A percentile compares a stretch with the other conserved stretches of the same genome.
phyloP scores from a whole-genome alignment of 805 yeast species.

The Maudiozyma serrabonitensis region DNA sequence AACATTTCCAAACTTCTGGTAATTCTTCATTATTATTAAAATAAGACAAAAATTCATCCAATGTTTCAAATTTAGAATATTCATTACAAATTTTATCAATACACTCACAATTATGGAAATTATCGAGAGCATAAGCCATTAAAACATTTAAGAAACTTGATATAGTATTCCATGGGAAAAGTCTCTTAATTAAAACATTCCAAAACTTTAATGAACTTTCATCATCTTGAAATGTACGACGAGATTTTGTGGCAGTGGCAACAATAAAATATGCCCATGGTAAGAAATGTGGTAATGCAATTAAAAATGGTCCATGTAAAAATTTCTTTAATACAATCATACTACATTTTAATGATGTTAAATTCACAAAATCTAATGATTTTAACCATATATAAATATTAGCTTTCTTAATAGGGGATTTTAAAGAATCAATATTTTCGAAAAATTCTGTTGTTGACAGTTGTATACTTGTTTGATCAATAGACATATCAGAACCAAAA shows the following conservation, averaged over 20 bases:
- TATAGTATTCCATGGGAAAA: constrained; percentile 62
- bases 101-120: constrained; percentile 11
- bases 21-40: constrained; percentile 52
- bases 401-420: constrained; percentile 18
- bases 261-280: constrained; percentile 70
- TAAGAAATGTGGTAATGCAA: constrained; percentile 62
- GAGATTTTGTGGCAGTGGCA: constrained; percentile 49
- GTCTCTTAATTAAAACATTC: constrained; percentile 33
- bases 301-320: constrained; percentile 54
- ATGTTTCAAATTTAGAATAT: constrained; percentile 14
- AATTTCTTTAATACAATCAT: constrained; percentile 59
- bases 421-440: constrained; percentile 22
- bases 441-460: constrained; percentile 7
- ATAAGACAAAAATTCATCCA: constrained; percentile 36
- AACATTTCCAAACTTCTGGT: constrained; percentile 74
- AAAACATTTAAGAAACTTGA: constrained; percentile 55
- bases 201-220: constrained; percentile 19
- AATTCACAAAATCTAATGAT: constrained; percentile 45
- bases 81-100: constrained; percentile 18
- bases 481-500: not conserved
- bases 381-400: constrained; percentile 40
- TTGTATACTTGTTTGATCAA: not conserved
- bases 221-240: constrained; percentile 11
- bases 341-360: constrained; percentile 59
- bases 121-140: constrained; percentile 28